Base-by-base conservation (phyloP, 352 stramenopile species). In the Pythium periplocum region DNA sequence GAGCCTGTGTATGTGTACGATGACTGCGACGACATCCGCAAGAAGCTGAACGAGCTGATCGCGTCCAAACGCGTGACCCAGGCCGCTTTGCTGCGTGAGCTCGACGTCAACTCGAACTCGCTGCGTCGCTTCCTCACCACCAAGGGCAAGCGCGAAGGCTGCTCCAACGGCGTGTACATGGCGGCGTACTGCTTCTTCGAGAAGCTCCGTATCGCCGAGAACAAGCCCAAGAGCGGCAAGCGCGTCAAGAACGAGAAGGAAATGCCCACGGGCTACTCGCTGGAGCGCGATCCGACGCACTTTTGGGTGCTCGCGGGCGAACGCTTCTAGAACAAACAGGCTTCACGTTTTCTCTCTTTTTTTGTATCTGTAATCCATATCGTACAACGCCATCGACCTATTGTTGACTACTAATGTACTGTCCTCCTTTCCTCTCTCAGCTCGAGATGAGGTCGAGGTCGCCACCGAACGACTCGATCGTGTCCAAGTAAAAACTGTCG, bases 401-500 rank as follows among this genome's bases (percentile, higher is more conserved):
- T 26, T 47, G 43, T 26, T 56, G 34, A 12, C 7, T 46, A 39
- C 43, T 47, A 50, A 12, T 53, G 4, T 55, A 42, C 17, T 26
- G 17, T 26, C 17, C 41, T 45, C 34, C 33, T 64, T 63, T 51
- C 9, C n/a, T 45, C 34, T 41, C 31, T 75, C 53, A 85, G 61
- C 69, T 85, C 10, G 78, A 80, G 51, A 85, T 69, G 44, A 85
- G 65, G 44, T 88, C 73, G 6, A 89, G 49, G 45, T 85, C 75
- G 42, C 74, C 75, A 11, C 69, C 65, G 12, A 88, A 77, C 9
- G 70, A 73, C 38, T 83, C 77, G 53, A 87, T 86, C 35, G 75
- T 78, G 52, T 89, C 73, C 40, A 88, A 50, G 63, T 92, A 92
- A 51, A 92, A 92, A 43, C 61, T 90, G 58, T 90, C 76, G 46